Base-by-base conservation (phyloP, 768 basidiomycete genomes). In the Daedalea quercina region DNA sequence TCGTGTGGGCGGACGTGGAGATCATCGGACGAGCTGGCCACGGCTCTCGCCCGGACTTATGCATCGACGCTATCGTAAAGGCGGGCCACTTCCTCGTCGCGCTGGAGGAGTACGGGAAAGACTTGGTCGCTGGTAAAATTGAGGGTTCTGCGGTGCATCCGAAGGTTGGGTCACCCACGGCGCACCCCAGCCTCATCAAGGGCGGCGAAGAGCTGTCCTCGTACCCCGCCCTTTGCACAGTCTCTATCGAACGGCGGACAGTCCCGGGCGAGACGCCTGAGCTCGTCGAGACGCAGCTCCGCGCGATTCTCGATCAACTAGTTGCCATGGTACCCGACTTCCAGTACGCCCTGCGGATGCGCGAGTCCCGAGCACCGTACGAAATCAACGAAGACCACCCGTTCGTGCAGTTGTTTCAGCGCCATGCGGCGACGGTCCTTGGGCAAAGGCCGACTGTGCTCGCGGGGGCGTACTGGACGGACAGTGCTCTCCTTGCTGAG, bases 31-130 rank as follows among this genome's bases (percentile, higher is more conserved):
- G 31, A 28, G 50, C 50, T 4, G 50, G 50, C n/a, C 50, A 51
- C 22, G 50, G 50, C 22, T 51, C 50, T 15, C 50, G 37, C 13
- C 50, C 50, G 13, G 50, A 51, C 41, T 33, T 51, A 40, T 20
- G 40, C 25, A 19, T 51, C 25, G 50, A 51, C 41, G 50, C 50
- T 3, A 51, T 51, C 50, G 41, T 35, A 7, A 51, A 51, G 24
- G 50, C 50, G 37, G 50, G 50, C 19, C 50, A 51, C 41, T 51
- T 51, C 50, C 50, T 51, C 41, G 37, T 51, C 22, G 50, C 50
- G 40, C 41, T 51, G 4, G 50, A 51, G 50, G 9, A 26, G 12
- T 43, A 51, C 24, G 50, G 50, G 3, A 15, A 43, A 28, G 40
- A n/a, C 11, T 25, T 51, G 28, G 3, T 51, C n/a, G 15, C 23